Evolutionary conservation across 208 protist genomes (phyloP), one percentile per base, ranked within the genome.

Genomic region (Herpetomonas tarakana): DNA sequence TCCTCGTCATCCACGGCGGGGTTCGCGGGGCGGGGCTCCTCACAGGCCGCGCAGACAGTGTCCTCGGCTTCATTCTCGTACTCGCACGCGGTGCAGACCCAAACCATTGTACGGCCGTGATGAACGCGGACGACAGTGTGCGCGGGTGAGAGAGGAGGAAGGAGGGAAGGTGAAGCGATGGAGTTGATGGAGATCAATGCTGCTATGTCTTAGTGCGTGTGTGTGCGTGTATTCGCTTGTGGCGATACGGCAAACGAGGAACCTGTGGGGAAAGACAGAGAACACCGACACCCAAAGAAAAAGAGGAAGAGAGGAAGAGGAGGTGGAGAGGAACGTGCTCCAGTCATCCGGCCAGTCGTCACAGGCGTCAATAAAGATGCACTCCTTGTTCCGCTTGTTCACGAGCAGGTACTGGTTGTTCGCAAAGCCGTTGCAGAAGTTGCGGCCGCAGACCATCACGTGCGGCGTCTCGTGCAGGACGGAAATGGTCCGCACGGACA

Each of bases 321-420:
- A 90, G 25, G 76, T 26, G 46, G 75, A 67, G 52, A 96, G 69
- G 53, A 93, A 96, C 21, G 83, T 69, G 26, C 76, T 81, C 87
- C 90, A 96, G 70, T 96, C 90, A 55, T 96, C 90, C 12, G 85
- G 81, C 87, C 90, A 96, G 73, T 96, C 90, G 62, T 96, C 90
- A 18, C 75, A 73, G 29, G 86, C 86, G 57, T 96, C 90, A 22
- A 96, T 68, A 46, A 96, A 83, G 54, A 96, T 83, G 58, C 79
- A 86, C 45, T 79, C 57, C 53, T 82, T 83, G 22, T 56, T 88
- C 35, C 76, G 53, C 55, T 84, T 86, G 50, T 86, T 83, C 14
- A 91, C 71, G 0, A 96, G 46, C 38, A 96, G 78, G 59, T 77
- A 96, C 63, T 96, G 90, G 60, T 96, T 96, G 56, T 69, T 80